Base-by-base conservation (phyloP, 1,139 yeast species). In the Yamadazyma diddensiae region DNA sequence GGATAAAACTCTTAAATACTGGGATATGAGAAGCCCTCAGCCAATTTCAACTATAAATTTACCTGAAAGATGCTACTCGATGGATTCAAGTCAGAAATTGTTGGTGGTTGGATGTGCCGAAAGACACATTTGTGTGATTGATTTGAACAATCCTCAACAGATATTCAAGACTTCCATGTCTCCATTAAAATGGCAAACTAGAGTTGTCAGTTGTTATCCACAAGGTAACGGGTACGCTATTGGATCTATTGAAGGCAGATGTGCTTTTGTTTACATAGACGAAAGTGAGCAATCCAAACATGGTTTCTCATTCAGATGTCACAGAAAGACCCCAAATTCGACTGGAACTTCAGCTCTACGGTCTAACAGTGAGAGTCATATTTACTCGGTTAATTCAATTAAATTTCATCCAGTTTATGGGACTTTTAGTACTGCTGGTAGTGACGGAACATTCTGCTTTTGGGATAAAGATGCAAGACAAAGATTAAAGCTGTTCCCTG, bases 391-490 rank as follows among this genome's bases (percentile, higher is more conserved):
- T 29, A 87, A 88, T 55, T 73, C 84, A 32, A 82, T 92, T 32
- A 70, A 78, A 12, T 86, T 90, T 67, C 97, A 94, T 53, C 98
- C 98, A 4, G 64, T 75, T 11, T 82, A 80, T 57, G 96, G 96
- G 26, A 88, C 98, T 1, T 83, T 94, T 57, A 80, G 82, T 34
- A 94, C 98, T 5, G 94, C 95, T 1, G 98, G 98, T 9, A 76
- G 94, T 23, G 98, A 94, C 57, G 98, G 98, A 11, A 73, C 94
- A 6, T 83, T 88, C 64, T 82, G 90, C 50, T 83, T 85, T 63
- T 94, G 99, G 99, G 98, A 94, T 57, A 88, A 87, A 59, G 96
- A 87, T 50, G 84, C 94, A 33, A 79, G 83, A 55, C 95, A 86
- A 55, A 75, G 97, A 47, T 73, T 92, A 45, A 85, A 83, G 59